A percentile compares a stretch with the other conserved stretches of the same genome.
Evolutionary conservation across 371 early-diverging fungal species (phyloP).

Genomic region (Mucor piriformis): DNA sequence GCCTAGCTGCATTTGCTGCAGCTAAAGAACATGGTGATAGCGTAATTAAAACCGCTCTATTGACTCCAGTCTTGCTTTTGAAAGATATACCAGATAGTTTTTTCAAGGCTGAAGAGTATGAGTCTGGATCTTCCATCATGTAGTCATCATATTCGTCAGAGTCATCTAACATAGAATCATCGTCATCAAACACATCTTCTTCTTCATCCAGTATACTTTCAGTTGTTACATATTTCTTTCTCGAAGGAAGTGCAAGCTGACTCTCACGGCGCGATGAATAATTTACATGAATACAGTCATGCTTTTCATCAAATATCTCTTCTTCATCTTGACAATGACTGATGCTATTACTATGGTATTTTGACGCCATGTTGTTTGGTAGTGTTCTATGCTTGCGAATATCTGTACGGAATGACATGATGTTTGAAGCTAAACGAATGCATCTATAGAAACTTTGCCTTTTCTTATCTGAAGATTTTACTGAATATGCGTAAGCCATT

Average conservation of each 20-base stretch:
- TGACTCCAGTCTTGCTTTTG: neutral
- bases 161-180: constrained; percentile 7
- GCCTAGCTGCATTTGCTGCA: constrained; percentile 29
- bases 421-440: constrained; percentile 15
- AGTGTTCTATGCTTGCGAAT: constrained; percentile 12
- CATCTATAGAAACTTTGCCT: constrained; percentile 17
- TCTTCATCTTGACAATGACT: constrained; percentile 3
- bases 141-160: constrained; percentile 6
- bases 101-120: constrained; percentile 1
- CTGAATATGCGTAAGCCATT: neutral
- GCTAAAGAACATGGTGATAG: constrained; percentile 25
- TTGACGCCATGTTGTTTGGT: neutral
- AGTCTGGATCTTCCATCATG: neutral
- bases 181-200: neutral
- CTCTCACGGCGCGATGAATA: constrained; percentile 2
- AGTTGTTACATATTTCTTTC: neutral
- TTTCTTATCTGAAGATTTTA: constrained; percentile 10
- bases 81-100: constrained; percentile 16
- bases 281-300: neutral
- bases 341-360: neutral
- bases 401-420: constrained; percentile 15
- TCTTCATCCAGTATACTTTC: constrained; percentile 15
- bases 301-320: constrained; percentile 5
- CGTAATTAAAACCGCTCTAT: constrained; percentile 21
- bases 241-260: constrained; percentile 13